Base-by-base conservation (phyloP, 2,329 filamentous ascomycete genomes). In the Xylariaceae sp. region DNA sequence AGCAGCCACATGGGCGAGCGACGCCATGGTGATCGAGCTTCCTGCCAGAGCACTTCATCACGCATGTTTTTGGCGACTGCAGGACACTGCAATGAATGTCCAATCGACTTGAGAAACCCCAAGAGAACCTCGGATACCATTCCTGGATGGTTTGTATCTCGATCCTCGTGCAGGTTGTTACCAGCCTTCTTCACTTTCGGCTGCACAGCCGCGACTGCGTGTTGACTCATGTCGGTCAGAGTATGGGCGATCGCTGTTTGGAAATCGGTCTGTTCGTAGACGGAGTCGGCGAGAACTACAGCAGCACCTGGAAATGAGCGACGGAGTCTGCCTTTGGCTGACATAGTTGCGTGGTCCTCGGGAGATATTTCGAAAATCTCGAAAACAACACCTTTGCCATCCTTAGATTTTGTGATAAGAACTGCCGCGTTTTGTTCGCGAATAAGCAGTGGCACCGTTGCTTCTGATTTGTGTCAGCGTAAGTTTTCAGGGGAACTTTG, bases 101-200 rank as follows among this genome's bases (percentile, higher is more conserved):
- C 75, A 2, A 74, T 49, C 15, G 70, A 67, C n/a, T 62, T 58
- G 3, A 78, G 52, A 14, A 76, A 59, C 0, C 68, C 68, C 7
- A 68, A 67, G 1, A 82, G 60, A 41, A 75, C 64, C 42, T 80
- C 72, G 0, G 76, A 78, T 1, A 81, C 67, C 39, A 80, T 65
- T 6, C 63, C 68, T 0, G 78, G 79, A 48, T 79, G 51, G 0
- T 65, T 65, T 0, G 75, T 75, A 42, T 82, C 74, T 4, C 75
- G 68, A 11, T 61, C 53, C 54, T 81, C 76, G 7, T 57, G 52
- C 5, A 61, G 50, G 0, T 38, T 11, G 2, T 48, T 38, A 1
- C 59, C 47, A 4, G 62, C 66, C 49, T 79, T 80, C 14, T 48
- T 54, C 5, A 49, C 54, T 32, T 52, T 32, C n/a, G 54, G 51